phyloP scores from a whole-genome alignment of 306 rosid species.

The Albizia julibrissin region DNA sequence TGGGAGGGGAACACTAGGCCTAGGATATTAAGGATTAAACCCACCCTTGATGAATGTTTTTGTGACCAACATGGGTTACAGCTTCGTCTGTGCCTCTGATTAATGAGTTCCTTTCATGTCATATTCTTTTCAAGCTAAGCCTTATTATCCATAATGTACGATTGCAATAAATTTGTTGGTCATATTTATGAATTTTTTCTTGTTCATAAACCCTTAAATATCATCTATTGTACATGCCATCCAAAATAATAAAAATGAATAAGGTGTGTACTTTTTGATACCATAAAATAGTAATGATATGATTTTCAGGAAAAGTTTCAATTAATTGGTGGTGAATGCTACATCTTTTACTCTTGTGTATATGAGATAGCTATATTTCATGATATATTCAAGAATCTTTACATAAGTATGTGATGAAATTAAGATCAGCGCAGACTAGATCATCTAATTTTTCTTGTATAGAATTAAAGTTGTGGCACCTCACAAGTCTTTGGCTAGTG shows the following conservation, averaged over 20 bases:
- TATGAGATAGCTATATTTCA: background rate
- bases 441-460: no score
- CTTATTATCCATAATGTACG: background rate
- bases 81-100: background rate
- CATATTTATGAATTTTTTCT: background rate
- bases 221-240: background rate
- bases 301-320: no score
- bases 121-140: no score
- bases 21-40: background rate
- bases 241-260: background rate
- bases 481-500: background rate
- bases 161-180: background rate
- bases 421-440: background rate
- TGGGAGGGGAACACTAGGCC: background rate
- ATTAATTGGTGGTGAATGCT: background rate
- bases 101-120: background rate
- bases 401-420: background rate
- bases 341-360: background rate
- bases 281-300: no score
- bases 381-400: background rate
- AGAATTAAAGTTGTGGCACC: background rate
- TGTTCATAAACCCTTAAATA: background rate
- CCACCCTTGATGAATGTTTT: background rate
- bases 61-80: background rate
- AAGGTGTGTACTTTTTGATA: background rate